Conservation (phyloP, 352 stramenopile genomes). For the Globisporangium nunn region DNA sequence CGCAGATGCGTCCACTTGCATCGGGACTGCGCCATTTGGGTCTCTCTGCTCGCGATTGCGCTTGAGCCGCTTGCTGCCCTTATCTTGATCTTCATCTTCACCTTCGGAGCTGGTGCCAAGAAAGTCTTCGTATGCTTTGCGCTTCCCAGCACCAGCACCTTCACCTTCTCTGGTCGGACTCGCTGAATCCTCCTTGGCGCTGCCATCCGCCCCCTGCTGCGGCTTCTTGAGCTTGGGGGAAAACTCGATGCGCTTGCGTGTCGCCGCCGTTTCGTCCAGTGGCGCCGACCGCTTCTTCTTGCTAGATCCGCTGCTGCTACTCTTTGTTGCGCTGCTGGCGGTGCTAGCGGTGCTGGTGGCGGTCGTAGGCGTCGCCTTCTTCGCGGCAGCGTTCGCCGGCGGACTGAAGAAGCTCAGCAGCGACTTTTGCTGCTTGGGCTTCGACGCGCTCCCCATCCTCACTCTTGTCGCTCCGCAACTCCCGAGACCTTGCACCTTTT, state of each 20-base stretch:
- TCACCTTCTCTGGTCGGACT: conserved; percentile 1
- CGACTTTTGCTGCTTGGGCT: conserved; percentile 63
- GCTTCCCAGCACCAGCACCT: conserved; percentile 15
- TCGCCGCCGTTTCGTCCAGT: conserved; percentile 8
- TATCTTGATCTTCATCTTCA: conserved; percentile 21
- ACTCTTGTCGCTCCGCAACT: not conserved
- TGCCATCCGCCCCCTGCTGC: conserved; percentile 1
- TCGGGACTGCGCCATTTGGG: not conserved
- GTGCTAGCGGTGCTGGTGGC: not conserved
- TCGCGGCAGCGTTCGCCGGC: conserved; percentile 24
- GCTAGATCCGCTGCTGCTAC: conserved; percentile 7
- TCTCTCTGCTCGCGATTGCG: conserved; percentile 9
- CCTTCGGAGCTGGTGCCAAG: conserved; percentile 65
- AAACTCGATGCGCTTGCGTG: conserved; percentile 68
- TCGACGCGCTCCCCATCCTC: conserved; percentile 7
- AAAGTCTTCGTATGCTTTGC: conserved; percentile 69
- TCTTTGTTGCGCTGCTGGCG: conserved; percentile 4
- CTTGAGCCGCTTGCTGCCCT: conserved; percentile 18
- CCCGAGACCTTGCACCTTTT: too few species aligned
- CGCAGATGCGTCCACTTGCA: conserved; percentile 13
- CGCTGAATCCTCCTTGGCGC: not conserved
- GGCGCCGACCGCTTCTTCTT: conserved; percentile 3
- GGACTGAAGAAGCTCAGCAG: conserved; percentile 85
- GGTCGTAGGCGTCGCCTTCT: conserved; percentile 23
- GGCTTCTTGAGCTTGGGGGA: conserved; percentile 38